Percentiles rank a stretch among this genome's conserved stretches.
phyloP scores from a whole-genome alignment of 176 grass and related monocot species.

The Paspalum vaginatum region DNA sequence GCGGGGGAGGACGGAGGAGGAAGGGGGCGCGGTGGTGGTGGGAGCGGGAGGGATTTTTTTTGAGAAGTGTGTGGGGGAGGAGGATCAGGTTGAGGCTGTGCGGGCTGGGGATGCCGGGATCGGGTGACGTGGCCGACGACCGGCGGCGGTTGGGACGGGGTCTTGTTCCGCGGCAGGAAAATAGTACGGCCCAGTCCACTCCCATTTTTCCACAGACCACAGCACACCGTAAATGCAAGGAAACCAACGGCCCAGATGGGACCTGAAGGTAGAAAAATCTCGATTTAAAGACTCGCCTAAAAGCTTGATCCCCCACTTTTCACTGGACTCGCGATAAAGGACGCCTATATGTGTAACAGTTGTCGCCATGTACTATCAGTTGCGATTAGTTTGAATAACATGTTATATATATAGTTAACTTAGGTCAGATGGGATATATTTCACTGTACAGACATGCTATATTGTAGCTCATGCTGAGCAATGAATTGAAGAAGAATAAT shows the following conservation, averaged over 20 bases:
- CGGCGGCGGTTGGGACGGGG: background rate
- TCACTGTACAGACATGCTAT: too few relatives aligned
- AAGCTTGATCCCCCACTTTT: too few relatives aligned
- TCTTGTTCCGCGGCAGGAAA: background rate
- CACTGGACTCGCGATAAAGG: too few relatives aligned
- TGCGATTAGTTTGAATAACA: too few relatives aligned
- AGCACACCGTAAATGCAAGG: background rate
- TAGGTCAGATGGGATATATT: too few relatives aligned
- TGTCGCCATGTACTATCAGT: too few relatives aligned
- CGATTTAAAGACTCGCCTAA: too few relatives aligned
- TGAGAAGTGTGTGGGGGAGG: conserved; percentile 24
- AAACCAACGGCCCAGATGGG: background rate
- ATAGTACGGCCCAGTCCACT: background rate
- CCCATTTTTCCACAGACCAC: background rate
- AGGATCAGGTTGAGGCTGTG: conserved; percentile 35
- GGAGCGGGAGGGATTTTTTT: conserved; percentile 33
- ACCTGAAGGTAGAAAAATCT: too few relatives aligned
- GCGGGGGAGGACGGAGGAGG: background rate
- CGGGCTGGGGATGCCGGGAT: conserved; percentile 12
- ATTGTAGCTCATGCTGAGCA: too few relatives aligned
- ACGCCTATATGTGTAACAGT: too few relatives aligned
- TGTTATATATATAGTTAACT: too few relatives aligned
- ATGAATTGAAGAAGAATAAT: too few relatives aligned
- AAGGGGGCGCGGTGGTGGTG: background rate
- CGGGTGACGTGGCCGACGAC: conserved; percentile 36